phyloP scores from a whole-genome alignment of 2,329 filamentous ascomycete genomes.

The Bimuria novae-zelandiae region DNA sequence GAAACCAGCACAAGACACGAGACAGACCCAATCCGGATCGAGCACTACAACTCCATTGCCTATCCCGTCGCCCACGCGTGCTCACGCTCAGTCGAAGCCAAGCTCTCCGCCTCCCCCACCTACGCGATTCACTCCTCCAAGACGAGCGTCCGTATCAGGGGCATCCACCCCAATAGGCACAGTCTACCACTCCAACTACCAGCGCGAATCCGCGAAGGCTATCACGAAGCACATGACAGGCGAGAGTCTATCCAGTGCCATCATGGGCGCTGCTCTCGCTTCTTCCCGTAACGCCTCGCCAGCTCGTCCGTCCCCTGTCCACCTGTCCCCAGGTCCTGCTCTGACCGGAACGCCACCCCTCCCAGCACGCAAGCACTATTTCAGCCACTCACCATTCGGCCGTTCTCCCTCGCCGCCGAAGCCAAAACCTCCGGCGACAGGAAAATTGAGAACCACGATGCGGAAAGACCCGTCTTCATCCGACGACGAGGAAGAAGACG shows the following conservation, averaged over 20 bases:
- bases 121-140: constrained; percentile 27
- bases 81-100: constrained; percentile 35
- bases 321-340: constrained; percentile 46
- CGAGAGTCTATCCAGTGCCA: constrained; percentile 72
- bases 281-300: constrained; percentile 59
- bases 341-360: constrained; percentile 43
- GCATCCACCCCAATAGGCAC: constrained; percentile 29
- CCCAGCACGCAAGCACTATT: constrained; percentile 48
- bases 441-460: constrained; percentile 68
- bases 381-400: constrained; percentile 42
- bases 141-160: constrained; percentile 26
- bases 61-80: constrained; percentile 33
- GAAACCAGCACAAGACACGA: constrained; percentile 9
- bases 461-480: constrained; percentile 56
- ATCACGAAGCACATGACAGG: constrained; percentile 59
- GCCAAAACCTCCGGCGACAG: constrained; percentile 46
- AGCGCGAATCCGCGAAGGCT: constrained; percentile 40
- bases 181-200: constrained; percentile 47
- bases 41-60: constrained; percentile 21
- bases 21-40: constrained; percentile 5
- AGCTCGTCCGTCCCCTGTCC: constrained; percentile 54
- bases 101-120: constrained; percentile 28
- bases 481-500: constrained; percentile 59
- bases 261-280: constrained; percentile 75
- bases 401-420: constrained; percentile 46